Evolutionary conservation across 2,329 filamentous ascomycete genomes (phyloP), one percentile per base, ranked within the genome.

Genomic region (Microascus cirrosus): DNA sequence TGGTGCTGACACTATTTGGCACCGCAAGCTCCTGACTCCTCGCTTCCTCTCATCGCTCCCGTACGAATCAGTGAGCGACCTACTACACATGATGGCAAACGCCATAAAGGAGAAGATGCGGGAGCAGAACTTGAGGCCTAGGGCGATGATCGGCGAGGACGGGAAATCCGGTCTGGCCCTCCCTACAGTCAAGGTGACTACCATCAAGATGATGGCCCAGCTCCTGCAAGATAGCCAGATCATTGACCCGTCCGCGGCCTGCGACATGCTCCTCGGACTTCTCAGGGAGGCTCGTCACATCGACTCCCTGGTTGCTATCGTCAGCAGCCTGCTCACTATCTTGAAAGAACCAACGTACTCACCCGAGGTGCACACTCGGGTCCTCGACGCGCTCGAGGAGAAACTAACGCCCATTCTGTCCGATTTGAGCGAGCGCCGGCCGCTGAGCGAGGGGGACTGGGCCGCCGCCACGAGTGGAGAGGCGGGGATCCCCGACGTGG

Each of bases 191-290:
- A 72, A 71, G 57, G 63, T 73, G 5, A 69, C 66, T 1, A 73
- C 70, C 0, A 63, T 73, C 55, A 71, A 73, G 55, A 70, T 73
- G 66, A 62, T 73, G n/a, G 67, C 68, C 0, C 67, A 70, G 45
- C 55, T 72, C 1, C 61, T 73, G 1, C 61, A 68, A 12, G 62
- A 64, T 2, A 67, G 63, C 4, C 58, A 62, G 1, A 68, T 68
- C 18, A 58, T 72, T 7, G 61, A 65, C 28, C 56, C 63, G 10
- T 36, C 54, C 12, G 63, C 62, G 0, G 61, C 69, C 0, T 68
- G 64, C 24, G 61, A 68, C 4, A 66, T 69, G 1, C 65, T 73
- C 2, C 54, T 61, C 3, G 52, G 59, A 0, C 63, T 74, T 1
- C 64, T 73, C 5, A 57, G 60, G 0, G 64, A 65, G 45, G 63